Evolutionary conservation across 2,329 filamentous ascomycete genomes (phyloP), one percentile per base, ranked within the genome.

Genomic region (Colletotrichum karsti): DNA sequence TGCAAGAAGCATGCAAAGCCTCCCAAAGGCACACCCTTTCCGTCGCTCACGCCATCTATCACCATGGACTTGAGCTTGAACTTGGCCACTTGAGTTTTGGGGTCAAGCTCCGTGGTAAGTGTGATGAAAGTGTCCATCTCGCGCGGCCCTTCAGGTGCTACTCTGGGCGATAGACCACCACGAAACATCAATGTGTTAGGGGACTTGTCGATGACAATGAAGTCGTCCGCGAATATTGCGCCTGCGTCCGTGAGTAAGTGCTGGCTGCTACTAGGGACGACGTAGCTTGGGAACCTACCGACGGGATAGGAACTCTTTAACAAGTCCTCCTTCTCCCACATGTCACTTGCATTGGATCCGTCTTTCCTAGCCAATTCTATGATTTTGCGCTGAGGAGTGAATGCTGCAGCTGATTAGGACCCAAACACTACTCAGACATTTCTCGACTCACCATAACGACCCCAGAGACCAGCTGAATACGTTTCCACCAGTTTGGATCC

Each of bases 381-480:
- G 9, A 64, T 26, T 18, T 64, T 68, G 0, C 59, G 37, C 22
- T 70, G 68, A 3, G 41, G 10, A 3, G 28, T 37, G 18, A 64
- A 70, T 1, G 44, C 55, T 63, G 8, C 9, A 7, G 7, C n/a
- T 13, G 18, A 13, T 53, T 7, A 50, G n/a, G 6, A n/a, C 10
- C 2, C 5, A 33, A 6, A 24, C 44, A n/a, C 26, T 9, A 4
- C 3, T 3, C 18, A 12, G 30, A 26, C 20, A 35, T n/a, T 15
- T 12, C 9, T 7, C 8, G 2, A 46, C 54, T 51, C 24, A 70
- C 69, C 69, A 26, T 71, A 69, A 39, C 67, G 35, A 9, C 69
- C 69, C 58, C 67, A 71, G 2, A 71, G 51, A 20, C 67, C 69
- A 4, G 56, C 62, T 4, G 53, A 53, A 15, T 67, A 71, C 26